These are phyloP conservation scores for Alternaria sp. DNA, from an alignment of 2,329 filamentous ascomycete species.

Conservation along the genomic window DNA sequence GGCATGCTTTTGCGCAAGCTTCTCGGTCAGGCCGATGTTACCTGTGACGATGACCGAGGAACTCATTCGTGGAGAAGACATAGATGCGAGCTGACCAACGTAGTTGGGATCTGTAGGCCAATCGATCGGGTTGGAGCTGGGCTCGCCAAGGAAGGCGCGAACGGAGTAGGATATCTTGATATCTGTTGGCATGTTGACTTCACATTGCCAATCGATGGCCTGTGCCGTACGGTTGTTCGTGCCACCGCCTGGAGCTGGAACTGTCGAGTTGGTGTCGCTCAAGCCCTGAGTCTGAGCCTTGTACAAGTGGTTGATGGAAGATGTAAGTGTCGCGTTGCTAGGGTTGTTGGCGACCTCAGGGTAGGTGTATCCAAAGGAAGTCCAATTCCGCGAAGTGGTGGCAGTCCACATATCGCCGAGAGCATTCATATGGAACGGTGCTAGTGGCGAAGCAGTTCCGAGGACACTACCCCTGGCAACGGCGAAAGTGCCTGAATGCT, in stretches of 20 bases:
- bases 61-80: constrained; percentile 49
- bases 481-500: constrained; percentile 35
- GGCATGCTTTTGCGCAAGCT: constrained; percentile 38
- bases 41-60: constrained; percentile 51
- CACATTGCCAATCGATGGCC: constrained; percentile 40
- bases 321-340: constrained; percentile 38
- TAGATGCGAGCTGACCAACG: constrained; percentile 52
- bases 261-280: constrained; percentile 28
- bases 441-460: constrained; percentile 31
- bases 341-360: constrained; percentile 39
- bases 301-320: constrained; percentile 38
- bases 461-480: constrained; percentile 29
- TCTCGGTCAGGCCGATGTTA: constrained; percentile 51
- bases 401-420: constrained; percentile 43
- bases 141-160: constrained; percentile 42
- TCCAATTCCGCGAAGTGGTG: constrained; percentile 36
- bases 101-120: constrained; percentile 53
- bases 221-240: constrained; percentile 20
- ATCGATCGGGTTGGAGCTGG: constrained; percentile 31
- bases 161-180: constrained; percentile 45
- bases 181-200: constrained; percentile 44
- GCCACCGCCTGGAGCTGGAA: constrained; percentile 8
- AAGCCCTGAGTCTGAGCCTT: constrained; percentile 37
- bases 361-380: constrained; percentile 47
- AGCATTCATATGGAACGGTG: constrained; percentile 46